These are phyloP conservation scores for Cryptosporidium ubiquitum DNA, from an alignment of 169 alveolate genomes.

Conservation along the genomic window DNA sequence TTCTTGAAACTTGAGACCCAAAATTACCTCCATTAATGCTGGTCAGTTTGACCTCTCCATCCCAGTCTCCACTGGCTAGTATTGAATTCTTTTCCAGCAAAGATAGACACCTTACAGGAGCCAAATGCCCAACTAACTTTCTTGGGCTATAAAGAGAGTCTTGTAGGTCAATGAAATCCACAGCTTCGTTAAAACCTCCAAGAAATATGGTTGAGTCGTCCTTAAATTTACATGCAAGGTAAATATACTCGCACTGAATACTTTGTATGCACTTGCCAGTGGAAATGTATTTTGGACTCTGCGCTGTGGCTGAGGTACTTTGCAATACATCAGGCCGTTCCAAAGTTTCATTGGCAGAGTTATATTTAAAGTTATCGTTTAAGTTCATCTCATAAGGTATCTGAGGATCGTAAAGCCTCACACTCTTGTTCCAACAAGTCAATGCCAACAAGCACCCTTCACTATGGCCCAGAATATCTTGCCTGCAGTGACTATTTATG, in stretches of 20 bases:
- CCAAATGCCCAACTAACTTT: constrained; percentile 26
- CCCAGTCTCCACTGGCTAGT: constrained; percentile 63
- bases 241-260: constrained; percentile 5
- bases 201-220: background rate
- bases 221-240: constrained; percentile 33
- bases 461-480: background rate
- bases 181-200: constrained; percentile 46
- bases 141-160: background rate
- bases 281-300: background rate
- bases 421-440: constrained; percentile 66
- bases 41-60: constrained; percentile 31
- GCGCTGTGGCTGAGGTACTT: background rate
- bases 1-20: constrained; percentile 16
- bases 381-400: background rate
- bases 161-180: constrained; percentile 13
- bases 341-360: background rate
- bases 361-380: background rate
- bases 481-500: background rate
- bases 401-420: constrained; percentile 45
- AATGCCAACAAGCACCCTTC: constrained; percentile 37
- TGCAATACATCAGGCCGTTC: background rate
- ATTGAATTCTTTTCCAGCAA: constrained; percentile 41
- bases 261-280: constrained; percentile 50
- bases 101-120: constrained; percentile 56
- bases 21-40: background rate